Base-by-base conservation (phyloP, 345 rosid species). In the Populus pruinosa region DNA sequence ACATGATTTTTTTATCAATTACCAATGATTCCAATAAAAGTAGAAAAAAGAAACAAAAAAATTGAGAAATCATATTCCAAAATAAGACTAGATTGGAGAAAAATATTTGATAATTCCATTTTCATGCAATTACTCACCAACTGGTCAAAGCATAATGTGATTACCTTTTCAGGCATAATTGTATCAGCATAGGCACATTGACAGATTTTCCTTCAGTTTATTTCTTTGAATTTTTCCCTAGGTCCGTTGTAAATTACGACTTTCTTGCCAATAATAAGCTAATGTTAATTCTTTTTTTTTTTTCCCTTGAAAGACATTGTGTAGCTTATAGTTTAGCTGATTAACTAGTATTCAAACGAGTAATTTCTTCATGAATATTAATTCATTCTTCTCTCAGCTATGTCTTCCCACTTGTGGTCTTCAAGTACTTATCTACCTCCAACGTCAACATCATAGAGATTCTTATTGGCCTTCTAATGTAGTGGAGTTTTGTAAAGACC, bases 381-480 rank as follows among this genome's bases (percentile, higher is more conserved):
- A 3, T 56, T 20, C 44, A 73, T 66, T 63, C 67, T 56, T 73
- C 65, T 76, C 79, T 49, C 55, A 69, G 68, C 17, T 66, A 56
- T 74, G 43, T 76, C 35, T 67, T 53, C 56, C 31, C 69, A 64
- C 63, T 56, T 44, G 68, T 41, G 67, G 76, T 75, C 59, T 69
- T 84, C 76, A 43, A 69, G 62, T 64, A 53, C 63, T 49, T 41
- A 65, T 44, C 29, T 47, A 66, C 16, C 62, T 44, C n/a, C 62
- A 44, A 49, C 49, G 72, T 76, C 78, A 36, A 67, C 65, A 66
- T 67, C 65, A 76, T 39, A 23, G 69, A 76, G 78, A 76, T 76
- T 76, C 65, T 50, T 67, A 67, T 76, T 67, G 65, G 43, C 14
- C 38, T 35, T 50, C 69, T 49, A 35, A 75, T 31, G 31, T 27